Conservation (phyloP, 176 grass and related monocot genomes). For the Saccharum officinarum region DNA sequence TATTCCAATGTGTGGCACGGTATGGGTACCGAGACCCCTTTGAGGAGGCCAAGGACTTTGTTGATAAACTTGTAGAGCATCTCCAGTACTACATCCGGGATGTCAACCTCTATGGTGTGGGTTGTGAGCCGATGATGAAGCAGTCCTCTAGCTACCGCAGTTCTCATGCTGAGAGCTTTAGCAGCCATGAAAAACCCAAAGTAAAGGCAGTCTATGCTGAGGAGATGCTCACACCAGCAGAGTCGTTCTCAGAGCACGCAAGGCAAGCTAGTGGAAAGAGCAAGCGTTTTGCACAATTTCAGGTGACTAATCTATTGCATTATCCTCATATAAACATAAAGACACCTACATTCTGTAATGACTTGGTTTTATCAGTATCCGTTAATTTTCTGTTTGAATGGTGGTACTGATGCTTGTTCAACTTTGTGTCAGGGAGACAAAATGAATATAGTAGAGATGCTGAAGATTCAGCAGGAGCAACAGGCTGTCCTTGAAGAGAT, state of each 20-base stretch:
- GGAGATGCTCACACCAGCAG: conserved; percentile 14
- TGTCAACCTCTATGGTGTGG: conserved; percentile 5
- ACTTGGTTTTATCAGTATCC: neutral
- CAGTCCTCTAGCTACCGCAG: neutral
- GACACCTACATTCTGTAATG: neutral
- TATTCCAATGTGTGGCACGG: conserved; percentile 24
- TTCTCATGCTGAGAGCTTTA: neutral
- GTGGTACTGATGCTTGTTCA: neutral
- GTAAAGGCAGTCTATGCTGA: conserved; percentile 12
- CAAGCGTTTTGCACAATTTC: conserved; percentile 18
- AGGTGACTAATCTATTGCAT: neutral
- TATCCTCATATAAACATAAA: neutral
- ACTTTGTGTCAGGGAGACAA: conserved; percentile 11
- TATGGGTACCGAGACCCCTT: conserved; percentile 32
- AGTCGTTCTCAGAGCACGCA: conserved; percentile 34
- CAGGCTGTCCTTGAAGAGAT: conserved; percentile 31
- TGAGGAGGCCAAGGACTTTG: conserved; percentile 24
- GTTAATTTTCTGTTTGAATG: neutral
- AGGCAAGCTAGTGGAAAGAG: conserved; percentile 14
- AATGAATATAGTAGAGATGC: conserved; percentile 28
- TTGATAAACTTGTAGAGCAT: conserved; percentile 12
- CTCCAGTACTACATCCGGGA: conserved; percentile 39
- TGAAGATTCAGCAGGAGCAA: conserved; percentile 35
- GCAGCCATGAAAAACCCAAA: conserved; percentile 3
- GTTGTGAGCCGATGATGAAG: neutral